A percentile compares a stretch with the other conserved stretches of the same genome.
These are phyloP conservation scores for Limonomyces culmigenus DNA, from an alignment of 1,284 basidiomycete species.

Conservation along the genomic window DNA sequence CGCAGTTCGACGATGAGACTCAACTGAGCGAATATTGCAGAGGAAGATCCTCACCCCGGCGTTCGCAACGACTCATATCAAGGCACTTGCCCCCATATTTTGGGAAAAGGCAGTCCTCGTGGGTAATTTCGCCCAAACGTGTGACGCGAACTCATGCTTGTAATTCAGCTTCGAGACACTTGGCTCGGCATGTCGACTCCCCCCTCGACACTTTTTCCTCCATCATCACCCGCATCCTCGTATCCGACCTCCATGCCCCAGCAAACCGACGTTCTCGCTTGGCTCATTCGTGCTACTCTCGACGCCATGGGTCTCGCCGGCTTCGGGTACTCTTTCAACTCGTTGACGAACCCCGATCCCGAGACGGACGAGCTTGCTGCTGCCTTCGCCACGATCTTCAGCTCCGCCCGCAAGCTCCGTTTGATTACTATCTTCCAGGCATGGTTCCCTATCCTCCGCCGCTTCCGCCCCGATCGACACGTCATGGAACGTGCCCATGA, in stretches of 20 bases:
- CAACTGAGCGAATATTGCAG: background rate
- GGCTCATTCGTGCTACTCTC: slow-evolving; percentile 46
- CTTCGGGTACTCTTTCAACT: slow-evolving; percentile 47
- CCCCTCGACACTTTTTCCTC: slow-evolving; percentile 5
- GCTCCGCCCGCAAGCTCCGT: slow-evolving; percentile 29
- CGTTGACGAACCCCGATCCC: slow-evolving; percentile 14
- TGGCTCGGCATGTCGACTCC: slow-evolving; percentile 18
- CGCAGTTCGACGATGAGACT: background rate
- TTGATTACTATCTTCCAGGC: slow-evolving; percentile 38
- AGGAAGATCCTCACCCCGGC: slow-evolving; percentile 29
- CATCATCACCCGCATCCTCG: slow-evolving; percentile 2
- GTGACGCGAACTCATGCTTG: background rate
- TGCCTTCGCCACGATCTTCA: slow-evolving; percentile 38
- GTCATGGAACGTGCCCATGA: slow-evolving; percentile 23
- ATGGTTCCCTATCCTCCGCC: slow-evolving; percentile 38
- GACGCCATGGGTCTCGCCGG: slow-evolving; percentile 60
- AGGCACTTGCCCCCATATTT: slow-evolving; percentile 42
- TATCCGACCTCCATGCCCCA: background rate
- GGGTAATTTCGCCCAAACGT: slow-evolving; percentile 7
- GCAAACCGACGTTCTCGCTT: slow-evolving; percentile 31
- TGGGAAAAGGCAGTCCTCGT: slow-evolving; percentile 44
- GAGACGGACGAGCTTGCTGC: slow-evolving; percentile 31
- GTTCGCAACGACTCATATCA: slow-evolving; percentile 38
- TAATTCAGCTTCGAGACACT: slow-evolving; percentile 25
- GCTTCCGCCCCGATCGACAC: slow-evolving; percentile 25